Percentiles rank a stretch among this genome's conserved stretches.
Evolutionary conservation across 2,329 filamentous ascomycete genomes (phyloP).

Genomic region (Beauveria caledonica): DNA sequence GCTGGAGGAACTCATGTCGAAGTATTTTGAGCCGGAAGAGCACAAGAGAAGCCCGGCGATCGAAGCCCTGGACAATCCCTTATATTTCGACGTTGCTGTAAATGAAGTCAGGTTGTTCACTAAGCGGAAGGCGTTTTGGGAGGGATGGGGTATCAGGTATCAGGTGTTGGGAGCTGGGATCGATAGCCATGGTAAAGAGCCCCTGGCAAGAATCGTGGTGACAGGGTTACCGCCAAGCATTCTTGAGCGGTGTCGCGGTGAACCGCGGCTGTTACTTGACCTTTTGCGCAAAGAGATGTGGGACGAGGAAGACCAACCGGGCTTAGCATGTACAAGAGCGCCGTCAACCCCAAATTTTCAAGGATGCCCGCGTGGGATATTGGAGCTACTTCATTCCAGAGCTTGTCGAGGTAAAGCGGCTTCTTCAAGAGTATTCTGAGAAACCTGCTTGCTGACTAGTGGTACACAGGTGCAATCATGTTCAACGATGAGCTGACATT

Average conservation of each 20-base stretch:
- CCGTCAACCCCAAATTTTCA: slow-evolving; percentile 37
- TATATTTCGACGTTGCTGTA: slow-evolving; percentile 56
- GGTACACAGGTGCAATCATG: slow-evolving; percentile 57
- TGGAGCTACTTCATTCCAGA: slow-evolving; percentile 69
- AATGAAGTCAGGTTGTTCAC: slow-evolving; percentile 54
- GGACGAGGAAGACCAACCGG: slow-evolving; percentile 44
- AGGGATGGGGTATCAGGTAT: slow-evolving; percentile 67
- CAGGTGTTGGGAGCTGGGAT: slow-evolving; percentile 25
- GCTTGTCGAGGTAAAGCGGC: slow-evolving; percentile 58
- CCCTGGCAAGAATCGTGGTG: slow-evolving; percentile 36
- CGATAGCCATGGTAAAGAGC: not conserved
- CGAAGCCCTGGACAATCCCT: slow-evolving; percentile 37
- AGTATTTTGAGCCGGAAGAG: slow-evolving; percentile 33
- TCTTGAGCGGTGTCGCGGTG: slow-evolving; percentile 62
- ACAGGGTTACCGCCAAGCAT: slow-evolving; percentile 61
- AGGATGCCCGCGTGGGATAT: slow-evolving; percentile 63
- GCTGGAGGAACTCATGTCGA: slow-evolving; percentile 61
- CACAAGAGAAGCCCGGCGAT: slow-evolving; percentile 23
- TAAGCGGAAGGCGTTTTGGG: slow-evolving; percentile 48
- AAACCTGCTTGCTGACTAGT: slow-evolving; percentile 13
- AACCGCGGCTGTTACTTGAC: slow-evolving; percentile 64
- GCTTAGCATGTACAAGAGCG: not conserved
- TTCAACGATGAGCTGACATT: slow-evolving; percentile 64
- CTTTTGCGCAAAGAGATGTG: slow-evolving; percentile 70
- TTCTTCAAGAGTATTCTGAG: accelerated